Conservation (phyloP, 495 filamentous ascomycete species). For the Penicillium riverlandense region DNA sequence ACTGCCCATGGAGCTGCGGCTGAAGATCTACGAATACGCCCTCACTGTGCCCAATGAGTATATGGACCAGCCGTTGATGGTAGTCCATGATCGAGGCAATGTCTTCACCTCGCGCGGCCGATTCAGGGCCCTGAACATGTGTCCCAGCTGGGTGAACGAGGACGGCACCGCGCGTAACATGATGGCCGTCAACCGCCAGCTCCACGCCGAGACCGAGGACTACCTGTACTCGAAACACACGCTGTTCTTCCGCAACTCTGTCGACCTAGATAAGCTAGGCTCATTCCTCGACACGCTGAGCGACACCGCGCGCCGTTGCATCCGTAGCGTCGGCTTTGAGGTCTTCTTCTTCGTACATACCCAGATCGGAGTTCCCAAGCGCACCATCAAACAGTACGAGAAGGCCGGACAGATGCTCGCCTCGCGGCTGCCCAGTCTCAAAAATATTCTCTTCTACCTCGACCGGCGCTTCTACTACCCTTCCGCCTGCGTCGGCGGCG, state of each 20-base stretch:
- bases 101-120: conserved; percentile 23
- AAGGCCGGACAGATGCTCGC: conserved; percentile 15
- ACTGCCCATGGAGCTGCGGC: conserved; percentile 31
- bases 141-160: conserved; percentile 29
- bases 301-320: conserved; percentile 20
- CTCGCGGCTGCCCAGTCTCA: conserved; percentile 21
- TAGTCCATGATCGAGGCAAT: conserved; percentile 27
- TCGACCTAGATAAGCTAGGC: conserved; percentile 28
- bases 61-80: conserved; percentile 26
- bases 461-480: conserved; percentile 35
- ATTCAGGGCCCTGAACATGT: conserved; percentile 29
- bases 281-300: conserved; percentile 32
- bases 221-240: conserved; percentile 33
- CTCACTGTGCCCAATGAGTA: conserved; percentile 29
- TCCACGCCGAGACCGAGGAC: conserved; percentile 37
- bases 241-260: conserved; percentile 35
- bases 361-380: conserved; percentile 29
- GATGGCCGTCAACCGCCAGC: conserved; percentile 28
- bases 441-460: conserved; percentile 25
- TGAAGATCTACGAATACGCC: conserved; percentile 37
- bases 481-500: conserved; percentile 16
- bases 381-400: conserved; percentile 26
- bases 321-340: conserved; percentile 37
- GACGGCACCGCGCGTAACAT: conserved; percentile 24
- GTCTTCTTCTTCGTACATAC: conserved; percentile 35